phyloP scores from a whole-genome alignment of 139 green algal genomes.

The Chlorella vulgaris region DNA sequence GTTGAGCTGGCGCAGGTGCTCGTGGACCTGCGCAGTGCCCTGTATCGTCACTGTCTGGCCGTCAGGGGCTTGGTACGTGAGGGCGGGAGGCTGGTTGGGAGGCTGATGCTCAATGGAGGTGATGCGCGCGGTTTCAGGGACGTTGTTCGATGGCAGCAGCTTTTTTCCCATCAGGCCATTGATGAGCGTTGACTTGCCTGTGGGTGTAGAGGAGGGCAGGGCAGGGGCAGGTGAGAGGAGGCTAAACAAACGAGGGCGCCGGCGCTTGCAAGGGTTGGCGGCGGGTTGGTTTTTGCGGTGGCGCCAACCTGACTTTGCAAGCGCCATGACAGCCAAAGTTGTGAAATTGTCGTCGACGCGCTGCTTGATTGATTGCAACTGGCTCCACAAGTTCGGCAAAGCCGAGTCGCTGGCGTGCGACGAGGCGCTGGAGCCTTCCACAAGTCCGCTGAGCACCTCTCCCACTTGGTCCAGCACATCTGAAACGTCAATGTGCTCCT shows the following conservation, averaged over 20 bases:
- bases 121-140: slow-evolving; percentile 69
- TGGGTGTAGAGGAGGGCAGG: not conserved
- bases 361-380: slow-evolving; percentile 20
- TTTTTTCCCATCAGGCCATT: slow-evolving; percentile 63
- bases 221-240: too few relatives aligned
- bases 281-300: too few relatives aligned
- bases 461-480: not conserved
- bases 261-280: too few relatives aligned
- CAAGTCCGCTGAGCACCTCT: not conserved
- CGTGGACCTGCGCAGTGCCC: not conserved
- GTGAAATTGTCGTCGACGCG: slow-evolving; percentile 39
- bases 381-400: not conserved
- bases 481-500: too few relatives aligned
- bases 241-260: not conserved
- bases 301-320: slow-evolving; percentile 62
- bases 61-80: not conserved
- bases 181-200: slow-evolving; percentile 81
- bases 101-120: slow-evolving; percentile 49
- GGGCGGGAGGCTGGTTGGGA: not conserved
- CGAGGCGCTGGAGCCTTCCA: not conserved
- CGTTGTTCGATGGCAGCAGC: slow-evolving; percentile 74
- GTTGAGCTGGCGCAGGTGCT: slow-evolving; percentile 71
- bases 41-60: not conserved
- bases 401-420: not conserved
- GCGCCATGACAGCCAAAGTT: slow-evolving; percentile 62